Evolutionary conservation across 2,329 filamentous ascomycete genomes (phyloP), one percentile per base, ranked within the genome.

Genomic region (Fusarium sp.): DNA sequence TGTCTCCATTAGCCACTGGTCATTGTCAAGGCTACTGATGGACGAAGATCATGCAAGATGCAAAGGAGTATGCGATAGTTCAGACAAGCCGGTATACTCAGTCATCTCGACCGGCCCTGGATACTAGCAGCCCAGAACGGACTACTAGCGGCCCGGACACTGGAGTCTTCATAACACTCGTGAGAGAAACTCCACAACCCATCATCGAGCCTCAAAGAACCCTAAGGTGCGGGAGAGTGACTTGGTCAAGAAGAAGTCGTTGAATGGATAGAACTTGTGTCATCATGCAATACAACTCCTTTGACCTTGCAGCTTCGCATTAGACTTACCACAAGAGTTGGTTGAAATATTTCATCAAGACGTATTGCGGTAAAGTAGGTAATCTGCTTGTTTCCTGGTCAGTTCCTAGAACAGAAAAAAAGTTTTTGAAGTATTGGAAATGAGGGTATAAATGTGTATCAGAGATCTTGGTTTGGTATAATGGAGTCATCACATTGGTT

Each of bases 151-250:
- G 78, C 41, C 75, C 69, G 60, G 57, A 83, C 88, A 83, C 89
- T 83, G 82, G 85, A 91, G 86, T 86, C 84, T 67, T 84, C 83
- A 89, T 90, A n/a, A 89, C 82, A 79, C 80, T 79, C 72, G 67
- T 61, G 61, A 77, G 78, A 83, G 70, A 78, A 88, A 92, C 91
- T 92, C 88, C 90, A 93, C 91, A 90, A 92, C 91, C 86, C 78
- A 81, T 93, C 91, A 85, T 93, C 81, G 83, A 85, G 59, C 25
- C 67, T 67, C 71, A 54, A 30, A 44, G 72, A 65, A 66, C 57
- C 69, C 88, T 93, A 83, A 79, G 87, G 90, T 92, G 88, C 80
- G 90, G 87, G 86, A 93, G 91, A 83, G 87, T 89, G 87, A 87
- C 89, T 91, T 84, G 90, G 90, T 84, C 79, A 82, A 82, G 81